phyloP scores from a whole-genome alignment of 2,329 filamentous ascomycete species.

The Pseudogymnoascus sp. region DNA sequence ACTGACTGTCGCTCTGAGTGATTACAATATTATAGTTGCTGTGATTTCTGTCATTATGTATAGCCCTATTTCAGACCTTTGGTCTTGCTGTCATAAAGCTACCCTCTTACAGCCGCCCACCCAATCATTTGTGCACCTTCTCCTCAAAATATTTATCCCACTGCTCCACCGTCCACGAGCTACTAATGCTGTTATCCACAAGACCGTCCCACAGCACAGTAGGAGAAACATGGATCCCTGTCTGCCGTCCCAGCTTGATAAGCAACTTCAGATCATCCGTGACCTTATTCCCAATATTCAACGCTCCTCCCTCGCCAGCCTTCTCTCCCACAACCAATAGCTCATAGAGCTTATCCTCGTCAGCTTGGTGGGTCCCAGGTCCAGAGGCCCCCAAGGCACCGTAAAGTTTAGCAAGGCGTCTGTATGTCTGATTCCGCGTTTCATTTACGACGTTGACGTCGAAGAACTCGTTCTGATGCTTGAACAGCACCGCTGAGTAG shows the following conservation, averaged over 20 bases:
- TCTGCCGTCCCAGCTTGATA: constrained; percentile 69
- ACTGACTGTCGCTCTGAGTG: not conserved
- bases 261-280: constrained; percentile 79
- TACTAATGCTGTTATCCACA: constrained; percentile 69
- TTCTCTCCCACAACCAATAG: constrained; percentile 62
- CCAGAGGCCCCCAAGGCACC: constrained; percentile 42
- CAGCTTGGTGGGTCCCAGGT: constrained; percentile 32
- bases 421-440: constrained; percentile 75
- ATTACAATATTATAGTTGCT: not conserved
- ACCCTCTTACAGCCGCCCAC: not conserved
- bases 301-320: constrained; percentile 53
- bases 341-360: constrained; percentile 59
- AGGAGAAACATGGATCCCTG: constrained; percentile 83
- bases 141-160: constrained; percentile 78
- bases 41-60: not conserved
- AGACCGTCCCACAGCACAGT: constrained; percentile 85
- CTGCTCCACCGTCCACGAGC: constrained; percentile 67
- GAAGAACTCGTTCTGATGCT: constrained; percentile 67
- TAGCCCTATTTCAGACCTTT: not conserved
- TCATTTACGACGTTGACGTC: constrained; percentile 79
- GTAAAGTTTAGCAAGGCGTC: constrained; percentile 65
- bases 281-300: constrained; percentile 74
- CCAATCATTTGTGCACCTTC: constrained; percentile 30
- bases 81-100: not conserved
- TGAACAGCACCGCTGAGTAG: constrained; percentile 60